Percentiles rank a stretch among this genome's conserved stretches.
Evolutionary conservation across 345 rosid species (phyloP).

Genomic region (Euphorbia peplus): DNA sequence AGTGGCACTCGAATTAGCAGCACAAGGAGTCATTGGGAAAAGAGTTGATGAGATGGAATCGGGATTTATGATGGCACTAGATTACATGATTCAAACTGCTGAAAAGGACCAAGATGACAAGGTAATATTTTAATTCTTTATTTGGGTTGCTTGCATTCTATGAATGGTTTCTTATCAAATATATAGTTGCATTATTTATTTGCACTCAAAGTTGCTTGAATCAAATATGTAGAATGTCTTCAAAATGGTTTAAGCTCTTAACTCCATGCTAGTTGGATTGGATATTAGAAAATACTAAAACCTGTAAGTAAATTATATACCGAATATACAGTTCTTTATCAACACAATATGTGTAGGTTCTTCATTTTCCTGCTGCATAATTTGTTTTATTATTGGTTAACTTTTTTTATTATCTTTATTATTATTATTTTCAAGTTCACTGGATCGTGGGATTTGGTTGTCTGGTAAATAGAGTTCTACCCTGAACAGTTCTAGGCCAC

Average conservation of each 20-base stretch:
- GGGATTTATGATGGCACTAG: slow-evolving; percentile 94
- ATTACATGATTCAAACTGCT: slow-evolving; percentile 88
- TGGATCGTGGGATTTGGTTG: neutral
- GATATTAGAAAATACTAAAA: neutral
- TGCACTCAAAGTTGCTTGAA: neutral
- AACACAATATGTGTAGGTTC: neutral
- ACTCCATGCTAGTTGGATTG: slow-evolving; percentile 8
- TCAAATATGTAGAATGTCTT: neutral
- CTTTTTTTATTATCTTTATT: neutral
- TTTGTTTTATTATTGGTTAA: neutral
- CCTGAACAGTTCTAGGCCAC: neutral
- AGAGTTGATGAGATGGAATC: slow-evolving; percentile 94
- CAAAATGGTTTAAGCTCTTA: neutral
- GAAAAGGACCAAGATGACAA: slow-evolving; percentile 76
- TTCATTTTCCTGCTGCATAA: neutral
- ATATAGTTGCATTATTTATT: neutral
- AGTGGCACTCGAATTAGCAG: slow-evolving; percentile 86
- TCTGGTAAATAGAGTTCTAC: neutral
- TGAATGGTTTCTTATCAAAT: neutral
- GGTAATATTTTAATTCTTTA: slow-evolving; percentile 35
- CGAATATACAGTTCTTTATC: neutral
- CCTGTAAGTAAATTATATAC: neutral
- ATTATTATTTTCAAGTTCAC: neutral
- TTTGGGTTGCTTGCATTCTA: neutral
- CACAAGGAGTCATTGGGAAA: slow-evolving; percentile 91